Percentiles rank a stretch among this genome's conserved stretches.
Evolutionary conservation across 139 green algal genomes (phyloP).

Genomic region (Chlorella vulgaris): DNA sequence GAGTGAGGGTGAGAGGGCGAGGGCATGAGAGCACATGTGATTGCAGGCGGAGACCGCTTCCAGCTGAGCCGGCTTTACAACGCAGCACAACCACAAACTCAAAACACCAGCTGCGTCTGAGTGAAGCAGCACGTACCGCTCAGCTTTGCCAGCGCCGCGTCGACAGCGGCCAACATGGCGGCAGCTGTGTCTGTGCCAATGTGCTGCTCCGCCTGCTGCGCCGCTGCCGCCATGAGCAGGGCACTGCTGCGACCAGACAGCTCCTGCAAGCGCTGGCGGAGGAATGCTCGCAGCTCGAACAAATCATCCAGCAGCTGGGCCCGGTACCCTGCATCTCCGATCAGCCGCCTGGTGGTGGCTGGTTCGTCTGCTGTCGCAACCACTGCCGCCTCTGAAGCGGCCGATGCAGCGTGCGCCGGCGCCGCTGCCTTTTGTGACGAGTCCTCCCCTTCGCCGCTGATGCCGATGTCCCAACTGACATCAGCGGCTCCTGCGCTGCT

Average conservation of each 20-base stretch:
- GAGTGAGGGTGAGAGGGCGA: not conserved
- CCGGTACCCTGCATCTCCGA: slow-evolving; percentile 33
- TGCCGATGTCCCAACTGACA: slow-evolving; percentile 73
- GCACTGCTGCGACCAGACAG: not conserved
- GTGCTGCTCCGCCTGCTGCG: not conserved
- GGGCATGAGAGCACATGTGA: not conserved
- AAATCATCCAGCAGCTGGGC: slow-evolving; percentile 41
- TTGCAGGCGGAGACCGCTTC: not conserved
- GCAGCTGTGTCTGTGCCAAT: slow-evolving; percentile 22
- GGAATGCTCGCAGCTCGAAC: slow-evolving; percentile 43
- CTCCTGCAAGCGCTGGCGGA: slow-evolving; percentile 26
- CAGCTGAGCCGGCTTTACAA: not conserved
- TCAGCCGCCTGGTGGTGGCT: slow-evolving; percentile 23
- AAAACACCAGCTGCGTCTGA: no score
- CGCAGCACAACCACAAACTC: not conserved
- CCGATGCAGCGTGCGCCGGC: not conserved
- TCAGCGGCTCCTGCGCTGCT: not conserved
- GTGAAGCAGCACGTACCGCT: not conserved
- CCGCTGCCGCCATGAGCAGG: not conserved
- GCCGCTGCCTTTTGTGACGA: not conserved
- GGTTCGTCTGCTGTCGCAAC: not conserved
- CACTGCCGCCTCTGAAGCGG: not conserved
- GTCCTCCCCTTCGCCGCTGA: slow-evolving; percentile 45
- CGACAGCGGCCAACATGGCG: slow-evolving; percentile 3
- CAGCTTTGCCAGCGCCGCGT: slow-evolving; percentile 1